A percentile compares a stretch with the other conserved stretches of the same genome.
Conservation (phyloP, 164 flowering plant genomes). For the Paratinospora sagittata region DNA sequence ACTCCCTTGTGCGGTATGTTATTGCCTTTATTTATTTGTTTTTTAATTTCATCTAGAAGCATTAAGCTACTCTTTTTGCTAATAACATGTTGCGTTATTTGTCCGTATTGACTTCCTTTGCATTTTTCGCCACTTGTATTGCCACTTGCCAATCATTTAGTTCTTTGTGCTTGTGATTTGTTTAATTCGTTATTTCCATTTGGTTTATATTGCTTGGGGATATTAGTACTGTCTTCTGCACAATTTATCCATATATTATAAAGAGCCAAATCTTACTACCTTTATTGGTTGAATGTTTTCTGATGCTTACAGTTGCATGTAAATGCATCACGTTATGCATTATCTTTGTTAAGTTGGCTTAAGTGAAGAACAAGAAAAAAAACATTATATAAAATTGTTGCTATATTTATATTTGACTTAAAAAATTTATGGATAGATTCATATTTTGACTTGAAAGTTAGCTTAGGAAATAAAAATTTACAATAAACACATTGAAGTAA, state of each 20-base stretch:
- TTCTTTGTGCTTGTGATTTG: not conserved
- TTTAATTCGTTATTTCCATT: not conserved
- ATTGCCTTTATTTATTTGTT: conserved; percentile 1
- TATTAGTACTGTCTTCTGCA: not conserved
- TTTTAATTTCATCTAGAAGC: not conserved
- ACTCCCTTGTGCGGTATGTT: conserved; percentile 79
- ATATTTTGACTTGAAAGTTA: too few relatives aligned
- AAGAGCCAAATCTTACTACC: not conserved
- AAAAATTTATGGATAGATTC: too few relatives aligned
- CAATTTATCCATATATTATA: not conserved
- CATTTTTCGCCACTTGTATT: not conserved
- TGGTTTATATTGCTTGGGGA: not conserved
- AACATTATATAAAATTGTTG: too few relatives aligned
- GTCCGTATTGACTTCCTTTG: not conserved
- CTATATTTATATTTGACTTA: too few relatives aligned
- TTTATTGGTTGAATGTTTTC: not conserved
- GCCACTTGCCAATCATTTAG: not conserved
- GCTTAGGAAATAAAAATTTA: too few relatives aligned
- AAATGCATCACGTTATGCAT: not conserved
- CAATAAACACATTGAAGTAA: not conserved
- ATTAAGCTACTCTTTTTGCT: not conserved
- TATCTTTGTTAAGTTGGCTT: not conserved
- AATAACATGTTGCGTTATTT: not conserved
- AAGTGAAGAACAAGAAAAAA: too few relatives aligned
- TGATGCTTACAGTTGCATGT: not conserved